Evolutionary conservation across 2,329 filamentous ascomycete genomes (phyloP).

Genomic region (Pseudocercospora crystallina): DNA sequence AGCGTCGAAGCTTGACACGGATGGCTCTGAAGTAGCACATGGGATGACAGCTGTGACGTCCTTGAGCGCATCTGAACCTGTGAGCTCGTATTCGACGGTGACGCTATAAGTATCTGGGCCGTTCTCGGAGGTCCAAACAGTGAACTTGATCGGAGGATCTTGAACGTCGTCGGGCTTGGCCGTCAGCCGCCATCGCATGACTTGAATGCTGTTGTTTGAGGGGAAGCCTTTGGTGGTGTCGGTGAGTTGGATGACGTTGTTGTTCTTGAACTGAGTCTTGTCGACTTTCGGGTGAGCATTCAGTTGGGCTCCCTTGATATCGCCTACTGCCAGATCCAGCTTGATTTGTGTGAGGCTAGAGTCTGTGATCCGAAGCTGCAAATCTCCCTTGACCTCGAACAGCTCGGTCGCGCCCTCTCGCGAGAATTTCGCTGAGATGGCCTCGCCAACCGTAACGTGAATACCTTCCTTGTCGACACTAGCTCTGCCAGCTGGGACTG

Average conservation of each 20-base stretch:
- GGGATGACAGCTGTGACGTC: slow-evolving; percentile 89
- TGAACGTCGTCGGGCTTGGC: slow-evolving; percentile 77
- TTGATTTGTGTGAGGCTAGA: slow-evolving; percentile 88
- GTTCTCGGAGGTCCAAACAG: slow-evolving; percentile 94
- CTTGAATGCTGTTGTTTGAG: slow-evolving; percentile 87
- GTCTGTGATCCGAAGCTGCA: slow-evolving; percentile 88
- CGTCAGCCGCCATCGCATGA: slow-evolving; percentile 86
- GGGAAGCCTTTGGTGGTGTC: slow-evolving; percentile 88
- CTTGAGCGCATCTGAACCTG: slow-evolving; percentile 71
- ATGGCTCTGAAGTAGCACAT: slow-evolving; percentile 79
- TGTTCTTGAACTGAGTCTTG: slow-evolving; percentile 77
- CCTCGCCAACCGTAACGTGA: slow-evolving; percentile 82
- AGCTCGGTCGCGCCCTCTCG: slow-evolving; percentile 84
- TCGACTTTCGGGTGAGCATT: slow-evolving; percentile 97
- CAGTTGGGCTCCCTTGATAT: slow-evolving; percentile 84
- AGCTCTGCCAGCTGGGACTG: slow-evolving; percentile 57
- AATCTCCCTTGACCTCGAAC: slow-evolving; percentile 85
- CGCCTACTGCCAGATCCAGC: slow-evolving; percentile 72
- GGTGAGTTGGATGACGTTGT: slow-evolving; percentile 84
- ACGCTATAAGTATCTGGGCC: slow-evolving; percentile 78
- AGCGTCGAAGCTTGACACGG: slow-evolving; percentile 89
- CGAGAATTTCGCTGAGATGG: slow-evolving; percentile 85
- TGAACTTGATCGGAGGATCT: slow-evolving; percentile 90
- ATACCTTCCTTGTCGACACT: slow-evolving; percentile 79
- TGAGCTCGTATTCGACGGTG: slow-evolving; percentile 94